Evolutionary conservation across 2,329 filamentous ascomycete species (phyloP).

Genomic region (Myriosclerotinia duriaeana): DNA sequence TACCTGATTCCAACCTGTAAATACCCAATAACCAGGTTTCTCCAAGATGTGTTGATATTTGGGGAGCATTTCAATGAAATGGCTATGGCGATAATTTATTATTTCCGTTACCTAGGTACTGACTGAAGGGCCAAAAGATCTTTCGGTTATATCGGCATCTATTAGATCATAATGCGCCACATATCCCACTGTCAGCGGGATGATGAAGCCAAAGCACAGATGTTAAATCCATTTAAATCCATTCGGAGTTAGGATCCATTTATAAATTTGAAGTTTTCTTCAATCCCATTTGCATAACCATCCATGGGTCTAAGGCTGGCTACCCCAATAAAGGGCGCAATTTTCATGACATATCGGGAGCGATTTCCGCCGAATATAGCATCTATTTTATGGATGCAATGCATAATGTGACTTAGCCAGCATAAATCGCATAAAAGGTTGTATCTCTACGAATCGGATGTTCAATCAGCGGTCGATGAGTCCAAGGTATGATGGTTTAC

Average conservation of each 20-base stretch:
- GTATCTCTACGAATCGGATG: not conserved
- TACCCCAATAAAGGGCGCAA: not conserved
- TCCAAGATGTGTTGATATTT: not conserved
- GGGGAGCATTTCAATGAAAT: not conserved
- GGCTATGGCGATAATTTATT: not conserved
- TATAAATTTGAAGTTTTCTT: not conserved
- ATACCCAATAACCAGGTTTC: not conserved
- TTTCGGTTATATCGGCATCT: slow-evolving; percentile 3
- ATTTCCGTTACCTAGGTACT: no score
- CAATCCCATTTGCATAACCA: not conserved
- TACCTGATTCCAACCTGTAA: not conserved
- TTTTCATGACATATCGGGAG: not conserved
- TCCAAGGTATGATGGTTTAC: not conserved
- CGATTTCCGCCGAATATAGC: not conserved
- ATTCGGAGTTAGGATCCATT: not conserved
- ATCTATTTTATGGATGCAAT: not conserved
- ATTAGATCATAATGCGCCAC: not conserved
- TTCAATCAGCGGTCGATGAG: not conserved
- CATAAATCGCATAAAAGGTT: slow-evolving; percentile 6
- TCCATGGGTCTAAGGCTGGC: not conserved
- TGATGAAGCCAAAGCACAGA: not conserved
- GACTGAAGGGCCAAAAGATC: not conserved
- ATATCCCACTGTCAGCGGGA: not conserved
- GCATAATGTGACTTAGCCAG: slow-evolving; percentile 5
- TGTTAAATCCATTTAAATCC: not conserved